Evolutionary conservation across 192 early-diverging fungal species (phyloP), one percentile per base, ranked within the genome.

Genomic region (Coemansia biformis): DNA sequence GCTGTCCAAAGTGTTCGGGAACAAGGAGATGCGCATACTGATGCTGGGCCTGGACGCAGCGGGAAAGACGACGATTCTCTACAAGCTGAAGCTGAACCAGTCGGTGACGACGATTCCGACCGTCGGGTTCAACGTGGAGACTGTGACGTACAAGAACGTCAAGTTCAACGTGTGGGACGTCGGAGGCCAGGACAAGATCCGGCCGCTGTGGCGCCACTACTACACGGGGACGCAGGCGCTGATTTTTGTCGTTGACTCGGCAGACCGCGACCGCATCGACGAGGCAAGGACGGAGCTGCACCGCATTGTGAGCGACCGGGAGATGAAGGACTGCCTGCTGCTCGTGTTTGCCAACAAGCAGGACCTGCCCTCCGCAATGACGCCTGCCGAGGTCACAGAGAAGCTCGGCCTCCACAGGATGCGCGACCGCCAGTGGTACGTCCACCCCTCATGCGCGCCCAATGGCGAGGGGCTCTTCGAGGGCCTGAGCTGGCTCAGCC

Each of bases 371-470:
- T 78, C 69, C 16, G 92, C 91, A n/a, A 92, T 94, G 89, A 86
- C 89, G 10, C 90, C 88, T 8, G 87, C 92, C 38, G 93, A 99
- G 66, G 85, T 99, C 38, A 89, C 92, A 17, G 93, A 97, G 59
- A 80, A 80, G 45, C 73, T 99, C 30, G 92, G 90, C 6, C 64
- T 99, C 50, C 81, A 87, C 41, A 78, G 80, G 41, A 83, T 99
- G 82, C 82, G 84, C 46, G 90, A 89, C 28, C 74, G 93, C 50
- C 81, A 83, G 43, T 99, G 96, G 96, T 95, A 92, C 54, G 87
- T 91, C 40, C 86, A 87, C 51, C 88, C 88, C 31, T 86, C 85
- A 16, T 91, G 88, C 48, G 88, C 87, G 1, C 84, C 83, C 6
- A 84, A 85, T 5, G 88, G 88, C 14, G 88, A 91, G 49, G 88